phyloP scores from a whole-genome alignment of 1,284 basidiomycete species.

The Sporisorium scitamineum region DNA sequence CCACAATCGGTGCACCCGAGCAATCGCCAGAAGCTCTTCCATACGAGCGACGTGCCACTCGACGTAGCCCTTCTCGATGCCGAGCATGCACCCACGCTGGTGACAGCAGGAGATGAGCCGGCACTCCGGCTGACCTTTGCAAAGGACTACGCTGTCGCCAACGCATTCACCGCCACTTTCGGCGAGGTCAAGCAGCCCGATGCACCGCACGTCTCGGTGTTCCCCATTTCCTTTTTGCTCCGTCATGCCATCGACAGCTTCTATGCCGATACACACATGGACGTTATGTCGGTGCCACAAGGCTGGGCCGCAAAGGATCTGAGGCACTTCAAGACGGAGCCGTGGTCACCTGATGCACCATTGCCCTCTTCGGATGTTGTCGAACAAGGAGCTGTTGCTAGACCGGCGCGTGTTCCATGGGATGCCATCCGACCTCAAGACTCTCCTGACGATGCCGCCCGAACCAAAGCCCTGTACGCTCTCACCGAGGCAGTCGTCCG shows the following conservation, averaged over 20 bases:
- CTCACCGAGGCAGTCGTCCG: conserved; percentile 69
- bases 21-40: conserved; percentile 81
- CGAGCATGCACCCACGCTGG: conserved; percentile 52
- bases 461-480: conserved; percentile 58
- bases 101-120: conserved; percentile 23
- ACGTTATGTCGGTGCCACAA: conserved; percentile 52
- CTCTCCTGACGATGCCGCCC: conserved; percentile 6
- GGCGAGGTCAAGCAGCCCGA: conserved; percentile 21
- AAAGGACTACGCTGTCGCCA: conserved; percentile 47
- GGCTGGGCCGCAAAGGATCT: conserved; percentile 62
- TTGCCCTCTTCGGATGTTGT: conserved; percentile 5
- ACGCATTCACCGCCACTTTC: conserved; percentile 59
- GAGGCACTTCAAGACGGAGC: conserved; percentile 48
- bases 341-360: conserved; percentile 32
- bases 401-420: conserved; percentile 73
- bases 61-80: conserved; percentile 71
- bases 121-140: conserved; percentile 46
- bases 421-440: conserved; percentile 33
- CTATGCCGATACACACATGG: conserved; percentile 59
- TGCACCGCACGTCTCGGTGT: conserved; percentile 54
- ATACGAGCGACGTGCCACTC: conserved; percentile 74
- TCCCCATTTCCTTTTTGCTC: conserved; percentile 70
- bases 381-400: conserved; percentile 66
- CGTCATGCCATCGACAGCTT: conserved; percentile 72
- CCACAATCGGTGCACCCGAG: conserved; percentile 77